Percentiles rank a stretch among this genome's conserved stretches.
These are phyloP conservation scores for Lablab purpureus DNA, from an alignment of 306 rosid species.

Conservation along the genomic window DNA sequence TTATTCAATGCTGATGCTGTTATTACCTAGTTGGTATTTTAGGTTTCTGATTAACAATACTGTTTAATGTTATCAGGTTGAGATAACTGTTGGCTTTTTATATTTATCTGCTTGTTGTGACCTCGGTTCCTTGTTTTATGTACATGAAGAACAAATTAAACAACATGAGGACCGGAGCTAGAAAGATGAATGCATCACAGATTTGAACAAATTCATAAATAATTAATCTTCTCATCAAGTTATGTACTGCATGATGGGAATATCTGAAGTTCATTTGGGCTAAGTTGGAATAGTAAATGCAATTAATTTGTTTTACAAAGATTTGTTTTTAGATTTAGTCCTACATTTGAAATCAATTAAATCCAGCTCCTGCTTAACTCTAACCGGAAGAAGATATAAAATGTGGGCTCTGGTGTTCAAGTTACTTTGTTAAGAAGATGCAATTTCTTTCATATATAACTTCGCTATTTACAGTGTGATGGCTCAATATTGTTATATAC, in stretches of 20 bases:
- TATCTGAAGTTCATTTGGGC: neutral
- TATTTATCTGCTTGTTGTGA: neutral
- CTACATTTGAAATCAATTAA: neutral
- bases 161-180: neutral
- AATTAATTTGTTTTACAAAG: neutral
- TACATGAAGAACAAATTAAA: neutral
- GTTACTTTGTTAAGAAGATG: neutral
- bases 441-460: neutral
- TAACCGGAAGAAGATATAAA: neutral
- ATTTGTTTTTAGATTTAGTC: neutral
- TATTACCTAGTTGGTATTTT: slow-evolving; percentile 7
- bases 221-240: slow-evolving; percentile 2
- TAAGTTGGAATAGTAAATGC: neutral
- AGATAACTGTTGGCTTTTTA: slow-evolving; percentile 18
- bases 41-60: slow-evolving; percentile 25
- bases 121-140: neutral
- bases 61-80: slow-evolving; percentile 33
- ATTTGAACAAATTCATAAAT: neutral
- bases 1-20: slow-evolving; percentile 27
- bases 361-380: neutral
- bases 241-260: neutral
- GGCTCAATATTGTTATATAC: too few relatives aligned
- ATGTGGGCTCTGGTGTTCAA: neutral
- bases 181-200: slow-evolving; percentile 14
- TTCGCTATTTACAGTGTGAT: neutral